These are phyloP conservation scores for Evansstolkia leycettana DNA, from an alignment of 495 filamentous ascomycete genomes.

Conservation along the genomic window DNA sequence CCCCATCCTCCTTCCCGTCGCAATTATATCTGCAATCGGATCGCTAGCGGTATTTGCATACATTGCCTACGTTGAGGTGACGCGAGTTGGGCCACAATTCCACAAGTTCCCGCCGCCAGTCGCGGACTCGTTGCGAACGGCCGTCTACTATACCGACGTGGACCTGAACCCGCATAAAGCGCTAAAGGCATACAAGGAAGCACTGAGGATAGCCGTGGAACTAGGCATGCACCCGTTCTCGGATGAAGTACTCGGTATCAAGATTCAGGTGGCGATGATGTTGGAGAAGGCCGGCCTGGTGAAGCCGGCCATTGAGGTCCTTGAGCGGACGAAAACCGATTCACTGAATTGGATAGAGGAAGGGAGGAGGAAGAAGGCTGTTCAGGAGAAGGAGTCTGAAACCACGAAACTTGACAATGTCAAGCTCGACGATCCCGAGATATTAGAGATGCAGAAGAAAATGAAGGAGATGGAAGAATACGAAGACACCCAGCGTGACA, in stretches of 20 bases:
- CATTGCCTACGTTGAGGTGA: conserved; percentile 51
- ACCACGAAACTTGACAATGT: conserved; percentile 7
- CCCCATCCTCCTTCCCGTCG: conserved; percentile 30
- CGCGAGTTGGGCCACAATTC: conserved; percentile 50
- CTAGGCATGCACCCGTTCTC: conserved; percentile 73
- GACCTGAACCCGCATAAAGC: conserved; percentile 58
- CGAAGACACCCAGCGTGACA: conserved; percentile 49
- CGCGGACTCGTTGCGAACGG: conserved; percentile 68
- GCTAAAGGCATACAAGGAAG: conserved; percentile 67
- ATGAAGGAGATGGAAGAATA: conserved; percentile 23
- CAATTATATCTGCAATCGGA: conserved; percentile 37
- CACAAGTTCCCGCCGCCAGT: conserved; percentile 71
- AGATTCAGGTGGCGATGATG: conserved; percentile 65
- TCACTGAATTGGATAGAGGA: conserved; percentile 40
- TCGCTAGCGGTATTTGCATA: conserved; percentile 21
- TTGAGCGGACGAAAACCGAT: conserved; percentile 49
- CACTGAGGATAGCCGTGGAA: conserved; percentile 56
- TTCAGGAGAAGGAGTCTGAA: conserved; percentile 14
- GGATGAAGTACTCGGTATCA: conserved; percentile 81
- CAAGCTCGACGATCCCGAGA: conserved; percentile 13
- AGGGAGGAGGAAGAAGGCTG: conserved; percentile 29
- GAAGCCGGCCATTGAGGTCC: conserved; percentile 53
- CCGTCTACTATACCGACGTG: conserved; percentile 75
- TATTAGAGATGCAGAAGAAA: conserved; percentile 19
- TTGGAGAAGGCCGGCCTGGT: conserved; percentile 61